Evolutionary conservation across 371 early-diverging fungal species (phyloP).

Genomic region (Nosema muscidifuracis): DNA sequence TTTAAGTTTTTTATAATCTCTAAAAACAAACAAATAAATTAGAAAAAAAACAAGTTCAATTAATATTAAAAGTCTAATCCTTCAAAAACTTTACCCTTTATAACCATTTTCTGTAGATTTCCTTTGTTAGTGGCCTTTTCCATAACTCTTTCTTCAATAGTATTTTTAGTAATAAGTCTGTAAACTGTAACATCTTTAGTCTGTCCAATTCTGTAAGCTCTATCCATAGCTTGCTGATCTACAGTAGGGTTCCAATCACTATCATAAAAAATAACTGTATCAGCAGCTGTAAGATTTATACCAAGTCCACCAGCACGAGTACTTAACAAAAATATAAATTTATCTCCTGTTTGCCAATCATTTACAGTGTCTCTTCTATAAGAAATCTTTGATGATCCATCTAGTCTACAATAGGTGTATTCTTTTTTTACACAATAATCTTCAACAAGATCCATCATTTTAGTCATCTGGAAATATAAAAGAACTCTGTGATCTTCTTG

Average conservation of each 20-base stretch:
- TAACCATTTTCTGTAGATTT: constrained; percentile 88
- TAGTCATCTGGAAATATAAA: constrained; percentile 96
- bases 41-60: too few species aligned
- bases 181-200: constrained; percentile 63
- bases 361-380: constrained; percentile 75
- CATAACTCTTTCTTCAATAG: constrained; percentile 68
- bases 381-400: constrained; percentile 85
- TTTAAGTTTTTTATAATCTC: too few species aligned
- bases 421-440: constrained; percentile 60
- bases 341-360: constrained; percentile 64
- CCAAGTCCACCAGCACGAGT: constrained; percentile 67
- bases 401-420: constrained; percentile 73
- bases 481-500: constrained; percentile 80
- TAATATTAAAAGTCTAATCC: constrained; percentile 31
- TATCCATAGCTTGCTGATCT: constrained; percentile 64
- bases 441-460: constrained; percentile 89
- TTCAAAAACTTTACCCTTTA: constrained; percentile 69
- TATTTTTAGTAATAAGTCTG: constrained; percentile 59
- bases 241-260: constrained; percentile 64
- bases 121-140: constrained; percentile 83
- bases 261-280: constrained; percentile 64
- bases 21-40: too few species aligned
- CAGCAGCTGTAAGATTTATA: constrained; percentile 63
- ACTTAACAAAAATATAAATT: constrained; percentile 83
- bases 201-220: constrained; percentile 63